These are phyloP conservation scores for Leccinum aurantiacum DNA, from an alignment of 768 basidiomycete genomes.

Conservation along the genomic window DNA sequence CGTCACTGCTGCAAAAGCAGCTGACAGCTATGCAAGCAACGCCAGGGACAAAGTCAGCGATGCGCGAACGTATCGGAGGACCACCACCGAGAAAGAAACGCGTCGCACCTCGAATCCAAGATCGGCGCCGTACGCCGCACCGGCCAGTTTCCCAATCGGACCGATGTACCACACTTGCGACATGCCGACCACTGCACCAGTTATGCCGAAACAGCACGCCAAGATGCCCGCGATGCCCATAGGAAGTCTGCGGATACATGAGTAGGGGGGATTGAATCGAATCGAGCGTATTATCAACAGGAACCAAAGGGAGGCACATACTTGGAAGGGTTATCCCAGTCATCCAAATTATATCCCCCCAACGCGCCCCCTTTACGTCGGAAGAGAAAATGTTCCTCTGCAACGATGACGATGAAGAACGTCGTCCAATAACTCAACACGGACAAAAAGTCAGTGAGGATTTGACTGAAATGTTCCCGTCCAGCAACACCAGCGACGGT, in stretches of 20 bases:
- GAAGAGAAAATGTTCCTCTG: conserved; percentile 49
- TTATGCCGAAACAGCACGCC: conserved; percentile 47
- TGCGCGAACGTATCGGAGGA: background rate
- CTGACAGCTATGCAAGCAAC: conserved; percentile 36
- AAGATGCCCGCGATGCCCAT: conserved; percentile 48
- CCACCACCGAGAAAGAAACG: background rate
- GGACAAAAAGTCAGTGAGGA: conserved; percentile 43
- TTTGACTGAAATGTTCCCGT: conserved; percentile 44
- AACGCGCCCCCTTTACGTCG: conserved; percentile 39
- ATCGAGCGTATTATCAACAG: background rate
- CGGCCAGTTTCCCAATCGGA: conserved; percentile 44
- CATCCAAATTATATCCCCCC: conserved; percentile 52
- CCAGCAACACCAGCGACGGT: conserved; percentile 43
- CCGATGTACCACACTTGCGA: conserved; percentile 54
- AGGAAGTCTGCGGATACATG: conserved; percentile 40
- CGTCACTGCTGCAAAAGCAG: conserved; percentile 44
- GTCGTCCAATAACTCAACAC: conserved; percentile 48
- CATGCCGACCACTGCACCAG: conserved; percentile 53
- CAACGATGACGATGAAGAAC: conserved; percentile 46
- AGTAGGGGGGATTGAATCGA: background rate
- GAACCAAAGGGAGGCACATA: conserved; percentile 19
- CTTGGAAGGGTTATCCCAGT: conserved; percentile 44
- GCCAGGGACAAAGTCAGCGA: background rate
- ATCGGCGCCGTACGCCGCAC: conserved; percentile 45
- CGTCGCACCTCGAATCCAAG: conserved; percentile 51